Evolutionary conservation across 2,329 filamentous ascomycete genomes (phyloP), one percentile per base, ranked within the genome.

Genomic region (Mycocentrospora acerina): DNA sequence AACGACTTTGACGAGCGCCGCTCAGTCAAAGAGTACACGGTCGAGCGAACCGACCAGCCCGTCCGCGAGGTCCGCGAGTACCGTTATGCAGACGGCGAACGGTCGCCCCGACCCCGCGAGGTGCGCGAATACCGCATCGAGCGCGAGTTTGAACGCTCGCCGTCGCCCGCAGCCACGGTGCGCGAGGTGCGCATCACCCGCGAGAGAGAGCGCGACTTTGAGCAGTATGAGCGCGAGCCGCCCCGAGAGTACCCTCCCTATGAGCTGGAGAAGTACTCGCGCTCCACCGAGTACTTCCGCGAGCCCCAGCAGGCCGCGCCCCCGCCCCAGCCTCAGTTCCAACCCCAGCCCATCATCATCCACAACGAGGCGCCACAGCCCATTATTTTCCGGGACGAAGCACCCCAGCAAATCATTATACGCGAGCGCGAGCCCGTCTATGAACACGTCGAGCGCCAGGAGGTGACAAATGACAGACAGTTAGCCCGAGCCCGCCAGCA

Each of bases 361-460:
- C 68, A 73, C 54, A 70, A 76, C 45, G 71, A 71, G 39, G 68
- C 68, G 10, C 70, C 70, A 22, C 71, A 75, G 46, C 72, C 73
- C 46, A 76, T 82, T 66, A 79, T 81, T 46, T 72, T 79, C 55
- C 70, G 74, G 47, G 73, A 79, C 64, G 74, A 75, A 45, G 55
- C 52, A 3, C 70, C 71, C 13, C 70, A 75, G 39, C 70, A 68
- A 33, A 68, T 77, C 40, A 73, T 79, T 41, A 60, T 73, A 24
- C 60, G 67, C 13, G 74, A 74, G 30, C 70, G 75, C 32, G 78
- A 82, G 52, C 75, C 77, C 17, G 74, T 78, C 27, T 83, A 80
- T 48, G 79, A 82, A 42, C 67, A 82, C 37, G 71, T 82, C 42
- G 79, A 80, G 51, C 78, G 78, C 25, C 71, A 78, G 16, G 78